phyloP scores from a whole-genome alignment of 805 yeast species.

The Cyberlindnera galapagoensis region DNA sequence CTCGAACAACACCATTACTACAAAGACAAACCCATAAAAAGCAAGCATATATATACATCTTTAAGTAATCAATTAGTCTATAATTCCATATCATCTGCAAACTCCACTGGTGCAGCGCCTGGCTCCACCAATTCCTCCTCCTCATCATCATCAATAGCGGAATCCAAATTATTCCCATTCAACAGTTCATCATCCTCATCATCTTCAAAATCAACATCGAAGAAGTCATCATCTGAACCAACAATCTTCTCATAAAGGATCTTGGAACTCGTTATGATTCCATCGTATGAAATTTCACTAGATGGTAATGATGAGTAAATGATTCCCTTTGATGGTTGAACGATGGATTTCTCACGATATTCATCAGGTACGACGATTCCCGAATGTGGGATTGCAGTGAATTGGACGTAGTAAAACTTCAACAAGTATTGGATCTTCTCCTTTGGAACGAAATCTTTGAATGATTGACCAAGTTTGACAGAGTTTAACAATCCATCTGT shows the following conservation, averaged over 20 bases:
- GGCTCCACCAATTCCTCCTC: slow-evolving; percentile 13
- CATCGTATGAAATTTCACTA: slow-evolving; percentile 86
- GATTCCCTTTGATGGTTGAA: slow-evolving; percentile 39
- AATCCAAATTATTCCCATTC: slow-evolving; percentile 20
- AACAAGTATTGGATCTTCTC: slow-evolving; percentile 58
- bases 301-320: slow-evolving; percentile 64
- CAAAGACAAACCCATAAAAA: no score
- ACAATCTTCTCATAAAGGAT: slow-evolving; percentile 70
- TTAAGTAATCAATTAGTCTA: no score
- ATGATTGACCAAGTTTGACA: slow-evolving; percentile 77
- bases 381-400: slow-evolving; percentile 48
- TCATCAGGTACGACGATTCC: slow-evolving; percentile 41
- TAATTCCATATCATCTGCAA: slow-evolving; percentile 31
- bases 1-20: no score
- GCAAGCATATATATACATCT: no score
- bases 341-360: slow-evolving; percentile 29
- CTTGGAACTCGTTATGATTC: slow-evolving; percentile 76
- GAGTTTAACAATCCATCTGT: slow-evolving; percentile 68
- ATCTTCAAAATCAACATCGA: slow-evolving; percentile 94
- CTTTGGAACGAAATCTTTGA: slow-evolving; percentile 78
- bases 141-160: slow-evolving; percentile 18
- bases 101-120: slow-evolving; percentile 29
- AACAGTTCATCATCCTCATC: slow-evolving; percentile 44
- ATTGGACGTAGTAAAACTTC: slow-evolving; percentile 57
- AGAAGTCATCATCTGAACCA: slow-evolving; percentile 93